Conservation (phyloP, 768 basidiomycete species). For the Hortiboletus flavorubellus region DNA sequence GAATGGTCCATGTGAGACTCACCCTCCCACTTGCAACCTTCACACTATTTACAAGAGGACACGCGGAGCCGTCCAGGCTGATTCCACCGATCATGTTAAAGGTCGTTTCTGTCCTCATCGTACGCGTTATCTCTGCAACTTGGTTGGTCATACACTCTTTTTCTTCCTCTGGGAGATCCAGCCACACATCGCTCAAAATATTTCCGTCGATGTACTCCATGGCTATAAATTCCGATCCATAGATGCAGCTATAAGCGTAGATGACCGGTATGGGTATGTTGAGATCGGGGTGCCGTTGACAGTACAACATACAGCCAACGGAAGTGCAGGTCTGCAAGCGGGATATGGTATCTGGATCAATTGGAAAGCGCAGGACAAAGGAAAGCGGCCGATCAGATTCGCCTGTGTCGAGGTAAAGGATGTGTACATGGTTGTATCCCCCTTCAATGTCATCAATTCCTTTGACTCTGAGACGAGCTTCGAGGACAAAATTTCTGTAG, state of each 20-base stretch:
- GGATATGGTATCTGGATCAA: background rate
- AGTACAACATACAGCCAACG: background rate
- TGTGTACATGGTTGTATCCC: background rate
- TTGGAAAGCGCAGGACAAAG: background rate
- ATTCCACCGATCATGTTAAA: background rate
- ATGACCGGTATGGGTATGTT: background rate
- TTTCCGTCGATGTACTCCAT: background rate
- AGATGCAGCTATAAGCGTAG: background rate
- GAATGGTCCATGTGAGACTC: background rate
- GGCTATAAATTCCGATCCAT: background rate
- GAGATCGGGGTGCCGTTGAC: background rate
- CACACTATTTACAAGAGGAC: background rate
- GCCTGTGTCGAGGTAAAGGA: background rate
- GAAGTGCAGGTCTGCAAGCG: background rate
- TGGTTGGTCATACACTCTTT: background rate
- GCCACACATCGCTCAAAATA: background rate
- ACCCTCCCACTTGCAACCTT: background rate
- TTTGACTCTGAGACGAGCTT: background rate
- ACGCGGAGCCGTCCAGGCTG: background rate
- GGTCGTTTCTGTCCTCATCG: background rate
- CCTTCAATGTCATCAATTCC: background rate
- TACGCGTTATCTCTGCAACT: background rate
- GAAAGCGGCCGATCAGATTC: background rate
- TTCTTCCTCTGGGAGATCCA: background rate
- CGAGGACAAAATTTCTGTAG: background rate